These are phyloP conservation scores for Beauveria scarabaeidicola DNA, from an alignment of 2,329 filamentous ascomycete genomes.

Conservation along the genomic window DNA sequence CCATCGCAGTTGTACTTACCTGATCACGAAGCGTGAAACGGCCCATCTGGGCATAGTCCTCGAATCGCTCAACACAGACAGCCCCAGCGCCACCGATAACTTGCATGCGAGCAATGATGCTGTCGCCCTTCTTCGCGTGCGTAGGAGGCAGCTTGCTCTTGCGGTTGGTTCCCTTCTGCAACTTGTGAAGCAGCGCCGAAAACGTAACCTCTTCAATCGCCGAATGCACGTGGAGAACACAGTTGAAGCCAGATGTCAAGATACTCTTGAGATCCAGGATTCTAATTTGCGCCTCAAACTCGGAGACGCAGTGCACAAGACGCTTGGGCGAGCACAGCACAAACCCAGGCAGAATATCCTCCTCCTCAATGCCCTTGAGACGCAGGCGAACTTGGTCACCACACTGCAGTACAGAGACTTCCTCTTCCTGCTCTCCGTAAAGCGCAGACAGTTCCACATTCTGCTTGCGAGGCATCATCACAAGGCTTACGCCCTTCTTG, in stretches of 20 bases:
- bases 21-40: slow-evolving; percentile 85
- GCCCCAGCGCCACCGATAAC: slow-evolving; percentile 76
- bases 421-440: slow-evolving; percentile 94
- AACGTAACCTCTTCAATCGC: slow-evolving; percentile 98
- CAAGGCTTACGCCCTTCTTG: slow-evolving; percentile 76
- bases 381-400: slow-evolving; percentile 93
- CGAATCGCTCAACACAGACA: slow-evolving; percentile 89
- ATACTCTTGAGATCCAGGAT: slow-evolving; percentile 94
- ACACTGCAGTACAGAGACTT: slow-evolving; percentile 71
- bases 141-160: slow-evolving; percentile 91
- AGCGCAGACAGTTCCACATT: slow-evolving; percentile 72
- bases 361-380: slow-evolving; percentile 91
- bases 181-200: slow-evolving; percentile 75
- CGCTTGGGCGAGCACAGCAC: slow-evolving; percentile 93
- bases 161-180: slow-evolving; percentile 87
- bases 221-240: slow-evolving; percentile 92
- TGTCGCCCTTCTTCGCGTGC: slow-evolving; percentile 72
- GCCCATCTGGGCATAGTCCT: slow-evolving; percentile 91
- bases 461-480: slow-evolving; percentile 95
- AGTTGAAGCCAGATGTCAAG: slow-evolving; percentile 91
- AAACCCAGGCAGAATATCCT: slow-evolving; percentile 91
- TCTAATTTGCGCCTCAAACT: slow-evolving; percentile 94
- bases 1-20: slow-evolving; percentile 38
- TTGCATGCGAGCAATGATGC: slow-evolving; percentile 88
- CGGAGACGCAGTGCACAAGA: slow-evolving; percentile 78